Evolutionary conservation across 2,329 filamentous ascomycete genomes (phyloP), one percentile per base, ranked within the genome.

Genomic region (Trichoderma breve): DNA sequence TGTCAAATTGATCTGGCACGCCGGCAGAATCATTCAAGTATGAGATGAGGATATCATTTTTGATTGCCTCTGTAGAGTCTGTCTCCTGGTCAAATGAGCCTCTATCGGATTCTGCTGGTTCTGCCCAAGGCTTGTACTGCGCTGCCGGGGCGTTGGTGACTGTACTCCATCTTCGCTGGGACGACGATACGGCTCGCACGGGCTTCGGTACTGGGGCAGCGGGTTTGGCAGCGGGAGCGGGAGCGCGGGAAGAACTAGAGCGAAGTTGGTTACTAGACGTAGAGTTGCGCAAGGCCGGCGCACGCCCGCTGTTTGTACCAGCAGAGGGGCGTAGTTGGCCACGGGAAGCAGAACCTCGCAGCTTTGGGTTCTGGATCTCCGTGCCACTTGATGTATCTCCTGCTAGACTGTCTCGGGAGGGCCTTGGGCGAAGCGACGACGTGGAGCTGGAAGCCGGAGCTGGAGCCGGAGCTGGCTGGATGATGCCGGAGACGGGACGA

Each of bases 261-360:
- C 74, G 71, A 15, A 79, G 65, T 9, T 78, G 74, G 60, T 77
- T 75, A 39, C 75, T 73, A 2, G 74, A 74, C 12, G 72, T 36
- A 3, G 72, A 72, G 8, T 60, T 74, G 72, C 51, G 77, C 47
- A 67, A 76, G 47, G 66, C 72, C 30, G 28, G 74, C 62, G 21
- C 69, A 72, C 74, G 14, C 68, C 73, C 30, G 74, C 73, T 21
- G 74, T 73, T 1, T 71, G 75, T 64, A 68, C 73, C 75, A 57
- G 75, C 71, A 63, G 74, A 75, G 6, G 78, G 69, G 26, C 78
- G 79, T 43, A 84, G 77, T 73, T 80, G 83, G 72, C 81, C 81
- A 69, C 82, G 80, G 4, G 85, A 84, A 60, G 81, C 68, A n/a
- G 82, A 77, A 30, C 81, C 73, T 34, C 84, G 82, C 14, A 85